Evolutionary conservation across 2,329 filamentous ascomycete genomes (phyloP).

Genomic region (Alternaria gaisen): DNA sequence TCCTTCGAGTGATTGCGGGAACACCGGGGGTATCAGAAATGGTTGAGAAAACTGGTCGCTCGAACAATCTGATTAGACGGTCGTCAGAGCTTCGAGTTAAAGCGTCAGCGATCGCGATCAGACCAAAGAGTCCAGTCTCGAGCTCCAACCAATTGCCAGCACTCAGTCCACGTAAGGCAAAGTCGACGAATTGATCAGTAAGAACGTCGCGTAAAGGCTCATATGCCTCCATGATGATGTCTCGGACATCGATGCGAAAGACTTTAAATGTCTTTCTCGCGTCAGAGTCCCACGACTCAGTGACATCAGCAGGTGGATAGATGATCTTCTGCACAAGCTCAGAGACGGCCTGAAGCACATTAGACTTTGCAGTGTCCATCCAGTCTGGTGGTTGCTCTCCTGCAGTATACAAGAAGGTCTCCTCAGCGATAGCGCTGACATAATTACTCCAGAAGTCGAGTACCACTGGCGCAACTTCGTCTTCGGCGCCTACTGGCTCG

Average conservation of each 20-base stretch:
- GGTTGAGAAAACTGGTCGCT: constrained; percentile 64
- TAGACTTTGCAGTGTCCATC: constrained; percentile 66
- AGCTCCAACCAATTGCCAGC: constrained; percentile 58
- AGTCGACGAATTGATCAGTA: constrained; percentile 58
- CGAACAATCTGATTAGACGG: constrained; percentile 69
- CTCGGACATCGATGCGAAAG: constrained; percentile 80
- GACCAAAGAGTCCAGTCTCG: constrained; percentile 66
- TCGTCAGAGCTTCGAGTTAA: constrained; percentile 67
- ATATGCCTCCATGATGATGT: constrained; percentile 77
- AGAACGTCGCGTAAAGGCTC: constrained; percentile 59
- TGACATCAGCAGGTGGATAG: constrained; percentile 67
- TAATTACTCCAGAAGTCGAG: constrained; percentile 85
- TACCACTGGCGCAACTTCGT: constrained; percentile 76
- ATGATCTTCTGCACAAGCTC: constrained; percentile 74
- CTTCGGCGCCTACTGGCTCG: constrained; percentile 74
- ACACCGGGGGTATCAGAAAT: constrained; percentile 59
- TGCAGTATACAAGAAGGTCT: constrained; percentile 48
- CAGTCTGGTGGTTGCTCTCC: constrained; percentile 58
- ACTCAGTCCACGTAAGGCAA: constrained; percentile 54
- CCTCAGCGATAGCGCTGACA: constrained; percentile 72
- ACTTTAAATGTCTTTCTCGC: constrained; percentile 74
- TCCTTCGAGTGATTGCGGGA: constrained; percentile 70
- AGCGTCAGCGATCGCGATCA: constrained; percentile 74
- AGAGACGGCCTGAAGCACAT: constrained; percentile 71
- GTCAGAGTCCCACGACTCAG: constrained; percentile 73